A percentile compares a stretch with the other conserved stretches of the same genome.
phyloP scores from a whole-genome alignment of 371 early-diverging fungal species.

The Mortierella sp. region DNA sequence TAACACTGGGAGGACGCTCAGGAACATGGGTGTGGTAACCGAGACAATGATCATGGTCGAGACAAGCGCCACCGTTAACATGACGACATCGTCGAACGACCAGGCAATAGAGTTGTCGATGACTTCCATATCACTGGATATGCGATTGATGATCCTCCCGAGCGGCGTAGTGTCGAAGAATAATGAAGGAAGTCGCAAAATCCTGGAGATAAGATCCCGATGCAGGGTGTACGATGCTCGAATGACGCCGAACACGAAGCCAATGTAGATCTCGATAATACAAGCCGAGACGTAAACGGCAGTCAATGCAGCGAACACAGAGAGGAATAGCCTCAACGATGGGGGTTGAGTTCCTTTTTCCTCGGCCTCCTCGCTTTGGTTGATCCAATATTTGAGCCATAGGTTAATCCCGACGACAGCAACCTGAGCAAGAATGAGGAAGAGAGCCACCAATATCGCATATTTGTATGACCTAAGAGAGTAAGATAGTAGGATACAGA shows the following conservation, averaged over 20 bases:
- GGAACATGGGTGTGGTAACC: slow-evolving; percentile 62
- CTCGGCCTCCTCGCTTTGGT: slow-evolving; percentile 37
- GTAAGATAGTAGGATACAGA: not conserved
- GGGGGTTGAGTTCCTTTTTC: slow-evolving; percentile 57
- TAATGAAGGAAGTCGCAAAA: slow-evolving; percentile 70
- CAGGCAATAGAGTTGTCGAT: slow-evolving; percentile 72
- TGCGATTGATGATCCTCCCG: slow-evolving; percentile 82
- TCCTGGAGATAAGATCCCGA: slow-evolving; percentile 56
- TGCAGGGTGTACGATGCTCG: slow-evolving; percentile 61
- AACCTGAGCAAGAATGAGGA: slow-evolving; percentile 7
- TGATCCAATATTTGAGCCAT: slow-evolving; percentile 81
- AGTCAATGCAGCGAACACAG: slow-evolving; percentile 74
- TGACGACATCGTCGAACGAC: slow-evolving; percentile 27
- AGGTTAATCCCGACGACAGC: slow-evolving; percentile 47
- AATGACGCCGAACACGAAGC: slow-evolving; percentile 52
- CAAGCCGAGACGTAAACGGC: slow-evolving; percentile 8
- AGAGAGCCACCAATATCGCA: not conserved
- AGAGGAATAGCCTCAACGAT: slow-evolving; percentile 61
- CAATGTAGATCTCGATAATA: slow-evolving; percentile 14
- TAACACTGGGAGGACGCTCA: slow-evolving; percentile 33
- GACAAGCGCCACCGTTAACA: slow-evolving; percentile 60
- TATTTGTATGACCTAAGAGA: slow-evolving; percentile 28
- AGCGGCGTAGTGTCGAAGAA: slow-evolving; percentile 92
- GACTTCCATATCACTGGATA: slow-evolving; percentile 76
- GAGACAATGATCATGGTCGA: slow-evolving; percentile 72